phyloP scores from a whole-genome alignment of 305 asterid genomes.

The Fraxinus xanthoxyloides region DNA sequence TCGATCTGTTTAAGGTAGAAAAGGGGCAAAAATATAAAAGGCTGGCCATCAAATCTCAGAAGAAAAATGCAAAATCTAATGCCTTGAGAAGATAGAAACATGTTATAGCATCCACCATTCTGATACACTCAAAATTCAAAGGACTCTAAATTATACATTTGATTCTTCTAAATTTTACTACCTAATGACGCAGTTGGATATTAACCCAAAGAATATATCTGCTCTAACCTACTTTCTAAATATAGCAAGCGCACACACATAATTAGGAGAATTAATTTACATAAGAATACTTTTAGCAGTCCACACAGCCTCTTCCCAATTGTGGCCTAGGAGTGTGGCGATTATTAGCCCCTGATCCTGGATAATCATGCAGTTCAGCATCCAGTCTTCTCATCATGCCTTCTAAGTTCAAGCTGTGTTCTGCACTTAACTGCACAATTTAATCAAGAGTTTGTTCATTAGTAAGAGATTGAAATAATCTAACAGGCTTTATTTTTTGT shows the following conservation, averaged over 20 bases:
- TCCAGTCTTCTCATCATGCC: constrained; percentile 21
- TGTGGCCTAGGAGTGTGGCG: constrained; percentile 45
- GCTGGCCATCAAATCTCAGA: neutral
- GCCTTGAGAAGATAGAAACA: neutral
- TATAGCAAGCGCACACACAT: neutral
- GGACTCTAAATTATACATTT: neutral
- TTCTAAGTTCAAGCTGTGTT: constrained; percentile 10
- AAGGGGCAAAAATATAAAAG: neutral
- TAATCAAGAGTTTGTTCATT: neutral
- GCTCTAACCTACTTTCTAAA: neutral
- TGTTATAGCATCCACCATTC: neutral
- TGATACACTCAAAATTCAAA: neutral
- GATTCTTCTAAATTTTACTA: neutral
- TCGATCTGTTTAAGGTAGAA: neutral
- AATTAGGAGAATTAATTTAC: neutral
- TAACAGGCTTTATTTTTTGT: neutral
- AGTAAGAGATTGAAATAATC: neutral
- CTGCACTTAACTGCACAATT: constrained; percentile 13
- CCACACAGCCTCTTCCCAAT: constrained; percentile 20
- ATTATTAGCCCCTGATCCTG: constrained; percentile 44
- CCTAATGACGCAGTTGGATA: neutral
- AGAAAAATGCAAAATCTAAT: neutral
- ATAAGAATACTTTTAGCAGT: constrained; percentile 10
- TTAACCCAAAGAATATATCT: neutral
- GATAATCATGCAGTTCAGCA: constrained; percentile 37